Base-by-base conservation (phyloP, 139 green algal genomes). In the Chlorella ohadii region DNA sequence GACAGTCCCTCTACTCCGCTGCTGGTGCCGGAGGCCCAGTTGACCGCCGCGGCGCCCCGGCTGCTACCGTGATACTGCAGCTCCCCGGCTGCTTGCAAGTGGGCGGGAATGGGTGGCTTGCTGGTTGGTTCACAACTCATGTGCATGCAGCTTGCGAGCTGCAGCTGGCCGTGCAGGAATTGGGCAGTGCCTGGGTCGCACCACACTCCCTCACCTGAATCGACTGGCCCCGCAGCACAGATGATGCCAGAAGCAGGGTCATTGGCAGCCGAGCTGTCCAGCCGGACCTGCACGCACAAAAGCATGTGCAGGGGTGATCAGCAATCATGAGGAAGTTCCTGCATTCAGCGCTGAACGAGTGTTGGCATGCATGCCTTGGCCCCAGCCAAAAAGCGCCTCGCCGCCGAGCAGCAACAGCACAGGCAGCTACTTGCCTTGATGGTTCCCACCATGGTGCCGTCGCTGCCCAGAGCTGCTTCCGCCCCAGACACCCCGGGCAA, bases 231-330 rank as follows among this genome's bases (percentile, higher is more conserved):
- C 20, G 86, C 59, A 16, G 82, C 78, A 25, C 85, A 78, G 59
- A 88, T 86, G 51, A 91, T 44, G 41, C 64, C 56, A 7, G 86
- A 57, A 38, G 71, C 33, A 31, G 61, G 41, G n/a, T 61, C 34
- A 22, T 31, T n/a, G 22, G 39, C 77, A 16, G 79, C 72, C 3
- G 63, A 31, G 28, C 25, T 33, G 67, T 72, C 64, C 57, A 79
- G 63, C 44, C 68, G 44, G 7, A 80, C 74, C 74, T 80, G 74
- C 74, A 39, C 23, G 28, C 44, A 64, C 38, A 27, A 27, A 20
- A 41, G n/a, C 11, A 36, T 16, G 39, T 87, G 57, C 44, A 51
- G 27, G 31, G 73, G 27, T n/a, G n/a, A n/a, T n/a, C n/a, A n/a
- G n/a, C n/a, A n/a, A n/a, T n/a, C n/a, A n/a, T n/a, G n/a, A n/a